A percentile compares a stretch with the other conserved stretches of the same genome.
Evolutionary conservation across 2,329 filamentous ascomycete genomes (phyloP).

Genomic region (Arthrobotrys pseudoclavata): DNA sequence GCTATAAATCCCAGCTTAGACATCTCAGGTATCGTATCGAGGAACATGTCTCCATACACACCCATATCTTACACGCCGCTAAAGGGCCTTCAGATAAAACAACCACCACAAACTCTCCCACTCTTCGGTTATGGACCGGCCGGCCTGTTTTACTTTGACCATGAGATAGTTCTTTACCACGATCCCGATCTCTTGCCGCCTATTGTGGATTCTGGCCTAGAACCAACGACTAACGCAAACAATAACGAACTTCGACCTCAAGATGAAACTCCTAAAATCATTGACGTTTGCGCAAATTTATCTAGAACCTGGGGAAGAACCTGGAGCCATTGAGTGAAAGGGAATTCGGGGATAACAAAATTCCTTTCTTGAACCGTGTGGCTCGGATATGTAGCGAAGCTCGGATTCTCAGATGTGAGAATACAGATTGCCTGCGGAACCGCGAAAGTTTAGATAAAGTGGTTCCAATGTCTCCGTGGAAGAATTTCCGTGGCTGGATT

Average conservation of each 20-base stretch:
- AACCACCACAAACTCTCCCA: neutral
- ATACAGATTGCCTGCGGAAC: neutral
- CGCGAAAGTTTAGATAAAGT: constrained; percentile 1
- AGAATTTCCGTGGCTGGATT: constrained; percentile 23
- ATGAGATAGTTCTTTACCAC: neutral
- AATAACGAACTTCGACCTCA: neutral
- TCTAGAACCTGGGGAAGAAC: constrained; percentile 5
- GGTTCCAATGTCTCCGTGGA: neutral
- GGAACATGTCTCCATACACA: neutral
- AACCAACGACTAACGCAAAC: neutral
- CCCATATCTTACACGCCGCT: constrained; percentile 10
- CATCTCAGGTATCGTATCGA: neutral
- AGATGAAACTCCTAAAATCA: neutral
- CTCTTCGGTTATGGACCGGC: neutral
- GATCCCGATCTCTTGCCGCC: neutral
- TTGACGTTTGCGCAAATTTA: constrained; percentile 1
- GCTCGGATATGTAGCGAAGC: constrained; percentile 1
- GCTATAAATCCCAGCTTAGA: neutral
- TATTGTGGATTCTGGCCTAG: neutral
- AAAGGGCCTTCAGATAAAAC: neutral
- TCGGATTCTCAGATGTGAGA: constrained; percentile 13
- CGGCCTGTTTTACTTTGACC: constrained; percentile 11
- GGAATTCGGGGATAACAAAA: constrained; percentile 4
- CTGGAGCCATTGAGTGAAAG: constrained; percentile 15
- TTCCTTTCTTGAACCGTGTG: constrained; percentile 20